Base-by-base conservation (phyloP, 495 filamentous ascomycete genomes). In the Peziza echinospora region DNA sequence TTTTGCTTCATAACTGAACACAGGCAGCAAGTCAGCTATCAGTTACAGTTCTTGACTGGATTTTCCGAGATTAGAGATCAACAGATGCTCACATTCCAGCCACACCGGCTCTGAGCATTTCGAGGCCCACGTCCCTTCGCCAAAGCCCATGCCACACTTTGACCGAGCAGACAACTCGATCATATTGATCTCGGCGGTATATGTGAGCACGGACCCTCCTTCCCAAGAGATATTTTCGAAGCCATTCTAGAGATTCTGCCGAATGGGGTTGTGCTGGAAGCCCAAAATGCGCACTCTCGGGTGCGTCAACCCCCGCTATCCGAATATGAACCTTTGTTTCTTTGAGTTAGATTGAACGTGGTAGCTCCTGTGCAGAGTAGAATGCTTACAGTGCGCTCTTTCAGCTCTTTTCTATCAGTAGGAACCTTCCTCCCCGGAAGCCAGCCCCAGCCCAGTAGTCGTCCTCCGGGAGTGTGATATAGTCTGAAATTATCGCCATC, bases 401-500 rank as follows among this genome's bases (percentile, higher is more conserved):
- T 80, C 48, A 92, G 59, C 24, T 77, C 71, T 48, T 74, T 68
- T 58, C 67, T 78, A 43, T 65, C 71, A 8, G 51, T 71, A 2
- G 85, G 84, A 2, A 93, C 72, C 41, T 63, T 75, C 53, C 84
- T 75, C 62, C 78, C 71, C 0, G 74, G 76, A 45, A 91, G 56
- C 85, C 84, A 93, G 10, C 78, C 85, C 91, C 91, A 97, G 43
- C 89, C 89, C 10, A 77, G 68, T 17, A 87, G 56, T 42, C 82
- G 66, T 10, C 89, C 89, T 10, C 91, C 89, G 0, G 89, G 89
- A 0, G 84, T 93, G 62, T 97, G 89, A 60, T 79, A 97, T 7
- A 97, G 60, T 44, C 84, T 75, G 60, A 97, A 94, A 51, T 84
- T 84, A 58, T 97, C 89, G 0, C 83, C 91, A 67, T 97, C 89